Conservation (phyloP, 2,329 filamentous ascomycete species). For the Akanthomyces muscarius region DNA sequence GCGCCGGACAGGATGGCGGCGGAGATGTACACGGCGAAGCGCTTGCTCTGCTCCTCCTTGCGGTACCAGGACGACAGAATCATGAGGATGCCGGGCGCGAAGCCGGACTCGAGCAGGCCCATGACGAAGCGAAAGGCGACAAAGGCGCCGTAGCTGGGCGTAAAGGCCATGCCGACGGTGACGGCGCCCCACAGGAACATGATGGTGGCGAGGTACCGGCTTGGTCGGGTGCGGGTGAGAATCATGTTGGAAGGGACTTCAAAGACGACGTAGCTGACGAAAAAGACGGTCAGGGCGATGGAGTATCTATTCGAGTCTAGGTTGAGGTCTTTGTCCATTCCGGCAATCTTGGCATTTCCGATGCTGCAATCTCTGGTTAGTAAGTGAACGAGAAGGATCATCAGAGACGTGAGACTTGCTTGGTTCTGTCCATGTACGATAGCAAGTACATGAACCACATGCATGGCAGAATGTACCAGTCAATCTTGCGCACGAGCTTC, state of each 20-base stretch:
- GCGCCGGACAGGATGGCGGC: constrained; percentile 52
- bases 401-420: constrained; percentile 1
- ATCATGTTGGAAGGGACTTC: constrained; percentile 55
- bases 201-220: constrained; percentile 49
- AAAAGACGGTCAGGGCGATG: constrained; percentile 54
- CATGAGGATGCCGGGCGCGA: constrained; percentile 54
- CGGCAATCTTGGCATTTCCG: constrained; percentile 55
- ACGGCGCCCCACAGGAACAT: constrained; percentile 53
- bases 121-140: constrained; percentile 45
- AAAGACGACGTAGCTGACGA: constrained; percentile 52
- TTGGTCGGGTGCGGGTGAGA: constrained; percentile 49
- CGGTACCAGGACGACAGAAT: constrained; percentile 54
- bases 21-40: constrained; percentile 52
- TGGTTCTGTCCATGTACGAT: constrained; percentile 25
- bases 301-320: constrained; percentile 49
- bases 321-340: constrained; percentile 45
- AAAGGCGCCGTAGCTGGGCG: constrained; percentile 42
- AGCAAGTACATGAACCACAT: constrained; percentile 47
- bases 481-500: constrained; percentile 28
- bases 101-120: constrained; percentile 53
- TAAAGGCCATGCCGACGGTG: constrained; percentile 50
- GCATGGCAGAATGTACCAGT: constrained; percentile 37
- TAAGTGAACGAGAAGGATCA: not conserved
- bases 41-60: constrained; percentile 50
- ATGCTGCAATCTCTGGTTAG: constrained; percentile 49